Percentiles rank a stretch among this genome's conserved stretches.
These are phyloP conservation scores for Neofusicoccum parvum DNA, from an alignment of 2,329 filamentous ascomycete genomes.

Conservation along the genomic window DNA sequence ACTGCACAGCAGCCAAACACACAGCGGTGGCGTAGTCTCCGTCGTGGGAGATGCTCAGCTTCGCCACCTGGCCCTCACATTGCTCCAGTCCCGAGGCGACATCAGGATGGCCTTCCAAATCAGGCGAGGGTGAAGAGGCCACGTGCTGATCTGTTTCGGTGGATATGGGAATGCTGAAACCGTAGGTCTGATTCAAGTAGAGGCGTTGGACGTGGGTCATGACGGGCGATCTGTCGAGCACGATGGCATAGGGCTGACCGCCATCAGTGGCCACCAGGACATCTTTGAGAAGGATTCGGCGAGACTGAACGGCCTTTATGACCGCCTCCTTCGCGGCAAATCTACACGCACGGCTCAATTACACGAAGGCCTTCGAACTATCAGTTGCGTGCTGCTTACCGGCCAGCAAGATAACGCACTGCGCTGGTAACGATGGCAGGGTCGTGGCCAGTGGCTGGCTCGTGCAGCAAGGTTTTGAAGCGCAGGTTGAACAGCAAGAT, in stretches of 20 bases:
- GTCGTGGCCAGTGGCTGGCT: neutral
- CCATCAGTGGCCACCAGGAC: neutral
- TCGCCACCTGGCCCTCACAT: conserved; percentile 56
- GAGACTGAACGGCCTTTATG: conserved; percentile 44
- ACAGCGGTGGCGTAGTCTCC: conserved; percentile 76
- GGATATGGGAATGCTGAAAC: neutral
- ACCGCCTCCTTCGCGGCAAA: conserved; percentile 56
- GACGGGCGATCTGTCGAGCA: conserved; percentile 24
- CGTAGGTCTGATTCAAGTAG: conserved; percentile 30
- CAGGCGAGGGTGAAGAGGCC: neutral
- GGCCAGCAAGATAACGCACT: conserved; percentile 37
- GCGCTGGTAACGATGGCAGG: neutral
- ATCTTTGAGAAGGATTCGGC: neutral
- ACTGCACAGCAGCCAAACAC: conserved; percentile 5
- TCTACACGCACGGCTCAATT: conserved; percentile 25
- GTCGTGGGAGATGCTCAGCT: conserved; percentile 85
- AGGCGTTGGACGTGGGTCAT: conserved; percentile 25
- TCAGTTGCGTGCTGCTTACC: conserved; percentile 29
- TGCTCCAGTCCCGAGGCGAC: conserved; percentile 20
- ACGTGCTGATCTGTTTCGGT: neutral
- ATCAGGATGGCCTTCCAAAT: neutral
- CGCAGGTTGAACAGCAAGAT: conserved; percentile 2
- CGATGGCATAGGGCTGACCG: conserved; percentile 17
- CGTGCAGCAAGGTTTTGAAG: neutral
- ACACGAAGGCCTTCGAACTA: neutral